Evolutionary conservation across 176 grass and related monocot species (phyloP).

Genomic region (Triticum aestivum): IWGSC_CS_RefSeq_v2.1 NC_057798.1:205322155-205322654

Average conservation of each 20-base stretch:
- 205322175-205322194: conserved; percentile 12
- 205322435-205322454: background rate
- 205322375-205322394: background rate
- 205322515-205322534: background rate
- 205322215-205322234: conserved; percentile 15
- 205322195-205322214: conserved; percentile 5
- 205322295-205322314: conserved; percentile 1
- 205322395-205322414: background rate
- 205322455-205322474: background rate
- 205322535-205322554: background rate
- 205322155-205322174: conserved; percentile 4
- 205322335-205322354: background rate
- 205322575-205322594: background rate
- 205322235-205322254: background rate
- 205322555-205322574: background rate
- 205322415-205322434: background rate
- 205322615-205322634: background rate
- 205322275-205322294: background rate
- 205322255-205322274: background rate
- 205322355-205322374: background rate
- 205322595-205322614: background rate
- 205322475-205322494: background rate
- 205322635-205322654: background rate
- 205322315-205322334: background rate
- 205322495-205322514: background rate